A percentile compares a stretch with the other conserved stretches of the same genome.
Conservation (phyloP, 169 alveolate species). For the Cryptosporidium parvum region DNA sequence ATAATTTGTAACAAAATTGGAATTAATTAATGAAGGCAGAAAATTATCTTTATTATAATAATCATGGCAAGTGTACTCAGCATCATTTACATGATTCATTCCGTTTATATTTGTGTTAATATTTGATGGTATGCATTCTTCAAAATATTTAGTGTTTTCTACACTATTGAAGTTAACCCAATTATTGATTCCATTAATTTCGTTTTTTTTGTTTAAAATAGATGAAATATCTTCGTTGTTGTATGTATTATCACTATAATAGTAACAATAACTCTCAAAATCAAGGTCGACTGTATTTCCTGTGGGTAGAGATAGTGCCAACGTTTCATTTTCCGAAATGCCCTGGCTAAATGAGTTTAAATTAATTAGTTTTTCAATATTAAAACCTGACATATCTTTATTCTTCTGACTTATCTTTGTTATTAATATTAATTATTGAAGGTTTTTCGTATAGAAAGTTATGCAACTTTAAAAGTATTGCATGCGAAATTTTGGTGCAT, state of each 20-base stretch:
- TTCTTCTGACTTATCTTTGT: slow-evolving; percentile 61
- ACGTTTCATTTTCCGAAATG: slow-evolving; percentile 20
- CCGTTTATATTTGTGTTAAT: background rate
- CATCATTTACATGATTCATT: background rate
- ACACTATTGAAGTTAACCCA: slow-evolving; percentile 6
- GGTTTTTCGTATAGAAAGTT: background rate
- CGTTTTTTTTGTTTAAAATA: slow-evolving; percentile 9
- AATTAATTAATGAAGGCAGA: slow-evolving; percentile 29
- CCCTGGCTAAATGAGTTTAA: slow-evolving; percentile 55
- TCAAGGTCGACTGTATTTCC: slow-evolving; percentile 72
- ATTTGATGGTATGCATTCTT: slow-evolving; percentile 4
- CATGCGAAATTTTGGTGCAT: slow-evolving; percentile 27
- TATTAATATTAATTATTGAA: slow-evolving; percentile 3
- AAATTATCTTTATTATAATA: slow-evolving; percentile 24
- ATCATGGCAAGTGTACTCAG: background rate
- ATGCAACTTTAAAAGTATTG: background rate
- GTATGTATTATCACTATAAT: slow-evolving; percentile 26
- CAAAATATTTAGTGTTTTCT: background rate
- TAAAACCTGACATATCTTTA: slow-evolving; percentile 76
- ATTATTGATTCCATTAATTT: slow-evolving; percentile 5
- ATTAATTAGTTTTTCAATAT: slow-evolving; percentile 66
- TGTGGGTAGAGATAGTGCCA: slow-evolving; percentile 58
- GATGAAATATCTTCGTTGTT: slow-evolving; percentile 33
- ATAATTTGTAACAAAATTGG: background rate
- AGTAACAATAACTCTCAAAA: slow-evolving; percentile 62